phyloP scores from a whole-genome alignment of 176 grass and related monocot genomes.

The Zea mays region DNA sequence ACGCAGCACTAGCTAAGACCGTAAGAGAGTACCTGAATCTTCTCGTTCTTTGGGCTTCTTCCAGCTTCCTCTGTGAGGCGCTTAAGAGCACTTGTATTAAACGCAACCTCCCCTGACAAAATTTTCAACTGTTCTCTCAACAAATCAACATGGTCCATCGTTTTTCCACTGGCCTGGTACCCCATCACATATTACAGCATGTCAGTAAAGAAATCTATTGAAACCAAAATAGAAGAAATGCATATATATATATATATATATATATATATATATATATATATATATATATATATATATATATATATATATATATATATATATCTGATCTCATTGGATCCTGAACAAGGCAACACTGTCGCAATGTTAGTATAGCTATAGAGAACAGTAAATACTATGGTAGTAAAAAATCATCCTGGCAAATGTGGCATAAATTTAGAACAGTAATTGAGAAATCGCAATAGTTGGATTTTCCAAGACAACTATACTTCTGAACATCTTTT shows the following conservation, averaged over 20 bases:
- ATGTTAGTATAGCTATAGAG: conserved; percentile 1
- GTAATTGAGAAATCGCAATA: neutral
- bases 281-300: too few relatives aligned
- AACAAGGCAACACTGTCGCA: neutral
- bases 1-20: conserved; percentile 24
- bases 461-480: neutral
- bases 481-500: neutral
- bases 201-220: conserved; percentile 22
- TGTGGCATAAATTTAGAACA: conserved; percentile 1
- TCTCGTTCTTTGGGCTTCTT: conserved; percentile 70
- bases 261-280: too few relatives aligned
- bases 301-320: neutral
- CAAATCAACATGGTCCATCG: conserved; percentile 88
- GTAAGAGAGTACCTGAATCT: conserved; percentile 71
- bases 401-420: conserved; percentile 1
- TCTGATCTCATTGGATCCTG: conserved; percentile 19
- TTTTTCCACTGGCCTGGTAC: conserved; percentile 80
- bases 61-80: conserved; percentile 75
- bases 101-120: conserved; percentile 91
- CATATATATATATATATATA: neutral
- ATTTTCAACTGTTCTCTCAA: conserved; percentile 95
- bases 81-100: conserved; percentile 89
- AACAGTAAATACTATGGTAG: conserved; percentile 9
- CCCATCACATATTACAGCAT: conserved; percentile 36
- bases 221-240: conserved; percentile 1